Evolutionary conservation across 208 protist species (phyloP), one percentile per base, ranked within the genome.

Genomic region (Acanthamoeba lugdunensis): DNA sequence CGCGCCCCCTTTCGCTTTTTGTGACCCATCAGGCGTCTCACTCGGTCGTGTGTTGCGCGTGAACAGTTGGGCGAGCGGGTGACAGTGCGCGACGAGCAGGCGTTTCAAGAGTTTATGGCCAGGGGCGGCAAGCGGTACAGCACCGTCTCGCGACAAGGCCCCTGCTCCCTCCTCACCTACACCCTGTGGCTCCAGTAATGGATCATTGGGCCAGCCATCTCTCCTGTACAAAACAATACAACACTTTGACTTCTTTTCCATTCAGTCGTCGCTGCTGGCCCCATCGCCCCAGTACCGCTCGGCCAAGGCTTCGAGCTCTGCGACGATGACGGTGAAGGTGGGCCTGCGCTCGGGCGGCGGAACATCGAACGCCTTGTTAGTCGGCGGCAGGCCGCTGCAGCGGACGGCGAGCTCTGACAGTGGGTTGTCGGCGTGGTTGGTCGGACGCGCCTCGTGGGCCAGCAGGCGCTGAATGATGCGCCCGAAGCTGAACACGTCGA

Each of bases 121-220:
- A 81, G 28, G 41, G 71, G 37, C 21, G 71, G 71, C 71, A 81
- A 81, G 71, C 71, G 71, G 18, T 81, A 81, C 28, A 81, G 71
- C 71, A 81, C 71, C 5, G 28, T 81, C 3, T 81, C 71, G 37
- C 71, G 71, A 25, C 71, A 52, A 25, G 71, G 71, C 9, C 71
- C 71, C 13, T 81, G 71, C 37, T 81, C 71, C 8, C 71, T 81
- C 13, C 71, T 81, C 21, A 81, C 71, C 71, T 81, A 81, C 71
- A 81, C 71, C 33, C 4, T 81, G 25, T 50, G 71, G 41, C 71
- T 81, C 33, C 67, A 75, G 25, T 75, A 41, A 75, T 37, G 37
- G 37, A n/a, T n/a, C 41, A 4, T 5, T 48, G 41, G 37, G 37
- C 2, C 41, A 48, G 41, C 41, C 41, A 1, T 4, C 2, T 5